Conservation (phyloP, 345 rosid genomes). For the Passiflora organensis region DNA sequence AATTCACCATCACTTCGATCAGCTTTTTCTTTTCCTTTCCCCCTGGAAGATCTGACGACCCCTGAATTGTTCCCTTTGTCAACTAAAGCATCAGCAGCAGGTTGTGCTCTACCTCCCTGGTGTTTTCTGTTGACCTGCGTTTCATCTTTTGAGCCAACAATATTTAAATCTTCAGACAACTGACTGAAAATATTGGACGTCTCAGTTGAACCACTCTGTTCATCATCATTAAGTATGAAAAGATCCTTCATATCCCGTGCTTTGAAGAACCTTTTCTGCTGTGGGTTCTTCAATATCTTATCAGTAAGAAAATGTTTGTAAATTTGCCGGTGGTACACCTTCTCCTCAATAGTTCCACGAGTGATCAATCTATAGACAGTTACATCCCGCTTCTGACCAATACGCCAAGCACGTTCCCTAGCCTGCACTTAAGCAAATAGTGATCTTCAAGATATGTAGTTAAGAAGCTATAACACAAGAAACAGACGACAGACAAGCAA, state of each 20-base stretch:
- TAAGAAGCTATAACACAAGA: too few species aligned
- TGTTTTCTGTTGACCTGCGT: constrained; percentile 21
- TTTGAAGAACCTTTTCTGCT: constrained; percentile 87
- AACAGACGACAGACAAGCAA: too few species aligned
- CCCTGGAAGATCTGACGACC: constrained; percentile 24
- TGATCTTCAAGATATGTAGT: not conserved
- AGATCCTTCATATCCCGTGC: constrained; percentile 98
- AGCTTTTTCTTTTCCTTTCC: constrained; percentile 44
- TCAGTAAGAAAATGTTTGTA: constrained; percentile 96
- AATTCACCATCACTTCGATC: constrained; percentile 37
- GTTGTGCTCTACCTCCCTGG: constrained; percentile 18
- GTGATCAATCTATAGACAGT: constrained; percentile 89
- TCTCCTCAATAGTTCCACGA: constrained; percentile 94
- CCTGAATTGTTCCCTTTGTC: constrained; percentile 24
- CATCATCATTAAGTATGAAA: constrained; percentile 68
- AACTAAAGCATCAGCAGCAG: constrained; percentile 24
- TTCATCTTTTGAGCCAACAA: constrained; percentile 47
- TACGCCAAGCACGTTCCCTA: constrained; percentile 99
- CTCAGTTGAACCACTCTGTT: constrained; percentile 60
- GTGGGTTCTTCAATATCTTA: constrained; percentile 91
- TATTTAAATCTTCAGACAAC: constrained; percentile 62
- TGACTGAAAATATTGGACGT: constrained; percentile 86
- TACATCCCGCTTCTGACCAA: constrained; percentile 91
- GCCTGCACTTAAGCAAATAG: constrained; percentile 52
- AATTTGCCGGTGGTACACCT: constrained; percentile 92